Base-by-base conservation (phyloP, 2,329 filamentous ascomycete genomes). In the Escovopsis sp. region DNA sequence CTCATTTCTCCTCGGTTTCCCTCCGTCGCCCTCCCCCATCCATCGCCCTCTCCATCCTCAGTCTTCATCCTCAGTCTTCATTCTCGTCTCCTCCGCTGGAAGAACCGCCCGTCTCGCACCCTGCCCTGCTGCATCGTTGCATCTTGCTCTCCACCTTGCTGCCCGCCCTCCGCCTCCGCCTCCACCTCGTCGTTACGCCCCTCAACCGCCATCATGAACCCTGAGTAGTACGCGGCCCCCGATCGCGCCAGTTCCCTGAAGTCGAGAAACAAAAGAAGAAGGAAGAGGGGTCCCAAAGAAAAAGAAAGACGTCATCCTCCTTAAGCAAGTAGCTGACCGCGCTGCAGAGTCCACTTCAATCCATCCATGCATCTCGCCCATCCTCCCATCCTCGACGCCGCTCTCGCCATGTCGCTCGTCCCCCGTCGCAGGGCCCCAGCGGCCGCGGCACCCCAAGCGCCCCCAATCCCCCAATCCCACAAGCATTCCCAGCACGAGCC, bases 201-300 rank as follows among this genome's bases (percentile, higher is more conserved):
- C 35, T 40, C 42, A 43, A 36, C 54, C 56, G 55, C 60, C 70
- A 83, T 52, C 57, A 90, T 90, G 83, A 90, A 90, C 72, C 83
- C 83, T 58, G 83, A 90, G 83, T 90, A 72, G 83, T 90, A 77
- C 58, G 81, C 76, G 52, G 45, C 41, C 33, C 35, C 45, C 17
- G 44, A 43, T 45, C 45, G 48, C 45, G 48, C 48, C 46, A n/a
- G 43, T 39, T 51, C 48, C 52, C 51, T 56, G 46, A 50, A 40
- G 6, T 15, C 27, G 15, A 28, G 3, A 28, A 28, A 31, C 16
- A 29, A 29, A 29, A 23, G 3, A 7, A 23, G 3, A 11, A 8
- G n/a, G 15, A 31, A 5, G 39, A 37, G 30, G 34, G 29, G 23
- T n/a, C n/a, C n/a, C n/a, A n/a, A n/a, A n/a, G n/a, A n/a, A n/a